A percentile compares a stretch with the other conserved stretches of the same genome.
phyloP scores from a whole-genome alignment of 208 protist genomes.

The Leishmania major region DNA sequence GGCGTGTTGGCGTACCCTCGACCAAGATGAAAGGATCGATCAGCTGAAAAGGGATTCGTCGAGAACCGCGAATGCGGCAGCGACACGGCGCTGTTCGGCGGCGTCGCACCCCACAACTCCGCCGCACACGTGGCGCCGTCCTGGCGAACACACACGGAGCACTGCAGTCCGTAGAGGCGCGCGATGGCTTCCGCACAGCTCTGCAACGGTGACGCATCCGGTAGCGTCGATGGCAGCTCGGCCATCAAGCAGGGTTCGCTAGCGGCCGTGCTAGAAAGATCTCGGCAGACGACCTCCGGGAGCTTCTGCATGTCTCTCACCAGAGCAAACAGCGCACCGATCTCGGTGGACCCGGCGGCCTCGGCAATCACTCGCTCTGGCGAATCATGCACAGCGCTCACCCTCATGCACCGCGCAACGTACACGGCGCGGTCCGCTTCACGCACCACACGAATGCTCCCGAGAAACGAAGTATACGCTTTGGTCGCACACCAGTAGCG shows the following conservation, averaged over 20 bases:
- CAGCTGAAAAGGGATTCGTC: constrained; percentile 14
- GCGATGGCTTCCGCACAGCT: constrained; percentile 16
- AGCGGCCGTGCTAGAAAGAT: background rate
- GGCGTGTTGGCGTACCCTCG: constrained; percentile 16
- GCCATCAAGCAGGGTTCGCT: background rate
- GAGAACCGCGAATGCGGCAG: background rate
- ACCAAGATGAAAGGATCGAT: constrained; percentile 22
- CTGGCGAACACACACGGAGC: constrained; percentile 14
- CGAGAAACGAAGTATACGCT: background rate
- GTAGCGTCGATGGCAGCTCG: constrained; percentile 7
- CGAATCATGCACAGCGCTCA: background rate
- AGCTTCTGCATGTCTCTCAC: background rate
- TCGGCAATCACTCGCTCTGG: constrained; percentile 5
- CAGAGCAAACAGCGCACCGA: constrained; percentile 15
- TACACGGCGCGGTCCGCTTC: constrained; percentile 11
- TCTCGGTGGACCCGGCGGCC: constrained; percentile 19
- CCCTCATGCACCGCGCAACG: constrained; percentile 8
- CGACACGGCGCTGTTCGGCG: constrained; percentile 13
- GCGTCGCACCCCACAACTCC: constrained; percentile 28
- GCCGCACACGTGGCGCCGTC: constrained; percentile 10
- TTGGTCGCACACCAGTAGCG: constrained; percentile 10
- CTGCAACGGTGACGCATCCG: constrained; percentile 25
- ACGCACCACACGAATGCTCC: constrained; percentile 9
- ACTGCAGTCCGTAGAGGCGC: constrained; percentile 33
- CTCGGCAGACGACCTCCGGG: background rate